Evolutionary conservation across 495 filamentous ascomycete species (phyloP).

Genomic region (Margaritispora aquatica): DNA sequence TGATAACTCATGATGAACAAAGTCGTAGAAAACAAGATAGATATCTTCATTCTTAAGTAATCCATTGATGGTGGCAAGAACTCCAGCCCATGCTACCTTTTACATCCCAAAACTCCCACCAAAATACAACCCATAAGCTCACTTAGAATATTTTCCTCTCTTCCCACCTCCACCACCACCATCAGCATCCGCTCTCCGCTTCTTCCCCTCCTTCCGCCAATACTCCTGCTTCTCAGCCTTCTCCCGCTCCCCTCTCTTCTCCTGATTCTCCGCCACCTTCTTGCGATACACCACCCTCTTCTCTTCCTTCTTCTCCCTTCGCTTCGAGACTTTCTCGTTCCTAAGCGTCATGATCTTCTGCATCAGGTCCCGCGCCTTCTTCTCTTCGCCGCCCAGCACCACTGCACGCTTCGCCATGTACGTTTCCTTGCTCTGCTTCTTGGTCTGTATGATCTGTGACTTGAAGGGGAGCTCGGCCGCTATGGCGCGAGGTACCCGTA

Average conservation of each 20-base stretch:
- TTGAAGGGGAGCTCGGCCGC: constrained; percentile 86
- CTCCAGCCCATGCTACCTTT: constrained; percentile 1
- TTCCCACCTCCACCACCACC: constrained; percentile 57
- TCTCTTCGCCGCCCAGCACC: constrained; percentile 77
- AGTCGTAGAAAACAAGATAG: too few relatives aligned
- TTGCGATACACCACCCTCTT: constrained; percentile 68
- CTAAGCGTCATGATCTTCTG: constrained; percentile 87
- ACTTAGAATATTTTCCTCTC: constrained; percentile 40
- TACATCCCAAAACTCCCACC: constrained; percentile 1
- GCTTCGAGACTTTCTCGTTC: constrained; percentile 83
- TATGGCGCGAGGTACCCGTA: constrained; percentile 78
- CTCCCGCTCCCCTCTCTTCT: constrained; percentile 77
- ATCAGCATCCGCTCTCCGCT: constrained; percentile 66
- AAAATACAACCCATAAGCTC: not conserved
- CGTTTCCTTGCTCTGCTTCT: constrained; percentile 70
- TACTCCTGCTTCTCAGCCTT: constrained; percentile 88
- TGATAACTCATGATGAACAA: too few relatives aligned
- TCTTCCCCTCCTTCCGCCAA: constrained; percentile 93
- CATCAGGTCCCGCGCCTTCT: constrained; percentile 81
- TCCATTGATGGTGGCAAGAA: not conserved
- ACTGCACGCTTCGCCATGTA: constrained; percentile 94
- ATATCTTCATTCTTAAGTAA: too few relatives aligned
- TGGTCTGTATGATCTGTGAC: constrained; percentile 80
- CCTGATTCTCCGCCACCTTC: constrained; percentile 71
- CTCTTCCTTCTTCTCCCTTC: constrained; percentile 77